Evolutionary conservation across 306 rosid genomes (phyloP), one percentile per base, ranked within the genome.

Genomic region (Cajanus cajan): DNA sequence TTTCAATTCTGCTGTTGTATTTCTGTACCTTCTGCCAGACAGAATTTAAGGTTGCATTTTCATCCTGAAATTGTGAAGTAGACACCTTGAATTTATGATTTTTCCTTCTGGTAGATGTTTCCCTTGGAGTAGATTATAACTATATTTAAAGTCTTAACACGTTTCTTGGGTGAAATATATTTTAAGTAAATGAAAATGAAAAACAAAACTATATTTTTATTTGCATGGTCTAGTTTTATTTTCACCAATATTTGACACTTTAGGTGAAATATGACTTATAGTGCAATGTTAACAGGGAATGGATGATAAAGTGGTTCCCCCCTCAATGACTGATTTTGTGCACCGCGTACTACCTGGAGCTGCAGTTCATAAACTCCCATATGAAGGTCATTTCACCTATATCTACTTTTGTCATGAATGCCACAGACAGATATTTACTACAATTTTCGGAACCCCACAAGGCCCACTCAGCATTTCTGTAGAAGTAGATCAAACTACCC

Each of bases 331-430:
- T 5, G 98, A 95, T 84, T 95, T 88, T n/a, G 98, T 92, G 85
- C 98, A 95, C 79, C 92, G 97, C 31, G 72, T 95, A 4, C 85
- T 95, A 51, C 97, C 98, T 3, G 98, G 98, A 86, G 97, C 88
- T 52, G 98, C 97, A 0, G 98, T 95, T 19, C 98, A 92, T 84
- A 95, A 91, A 86, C 98, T 95, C 43, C 98, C 98, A 54, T 95
- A 92, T 43, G 98, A 95, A 86, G 98, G 98, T 43, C 98, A 95
- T 80, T 95, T 90, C 80, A 95, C 98, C 6, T 95, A 95, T 9
- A 65, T 92, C 58, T 92, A 87, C 89, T 95, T 95, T 34, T 95
- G 98, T 78, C 91, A 91, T 14, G 98, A 95, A 89, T 95, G 98
- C 89, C 98, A 95, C 76, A 84, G 98, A 77, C 98, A 95, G 88